These are phyloP conservation scores for Erysimum pusillum DNA, from an alignment of 441 rosid species.

Conservation along the genomic window DNA sequence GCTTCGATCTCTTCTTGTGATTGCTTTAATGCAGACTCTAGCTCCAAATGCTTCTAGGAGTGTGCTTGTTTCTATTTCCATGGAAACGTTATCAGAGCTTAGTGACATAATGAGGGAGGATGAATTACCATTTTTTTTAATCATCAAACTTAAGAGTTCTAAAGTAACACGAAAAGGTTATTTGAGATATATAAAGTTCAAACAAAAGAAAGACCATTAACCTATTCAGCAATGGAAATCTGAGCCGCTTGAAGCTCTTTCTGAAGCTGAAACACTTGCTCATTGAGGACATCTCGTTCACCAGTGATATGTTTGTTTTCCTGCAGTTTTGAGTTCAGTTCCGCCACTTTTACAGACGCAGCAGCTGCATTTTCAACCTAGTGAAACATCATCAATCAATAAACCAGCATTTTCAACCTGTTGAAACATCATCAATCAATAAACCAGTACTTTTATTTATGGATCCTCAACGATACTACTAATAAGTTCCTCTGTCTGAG, in stretches of 20 bases:
- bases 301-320: constrained; percentile 51
- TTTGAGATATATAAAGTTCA: constrained; percentile 16
- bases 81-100: constrained; percentile 22
- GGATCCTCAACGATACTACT: not conserved
- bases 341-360: constrained; percentile 59
- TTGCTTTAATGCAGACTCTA: constrained; percentile 64
- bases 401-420: too few species aligned
- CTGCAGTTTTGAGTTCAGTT: constrained; percentile 59
- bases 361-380: constrained; percentile 55
- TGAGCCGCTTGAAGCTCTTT: constrained; percentile 63
- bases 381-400: constrained; percentile 21
- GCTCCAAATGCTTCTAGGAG: constrained; percentile 63
- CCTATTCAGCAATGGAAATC: constrained; percentile 62
- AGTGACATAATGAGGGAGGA: constrained; percentile 26
- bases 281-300: constrained; percentile 56
- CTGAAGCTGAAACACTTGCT: constrained; percentile 63
- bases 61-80: constrained; percentile 62
- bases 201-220: constrained; percentile 38
- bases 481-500: constrained; percentile 3
- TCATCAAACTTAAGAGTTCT: constrained; percentile 7
- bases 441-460: constrained; percentile 1
- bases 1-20: constrained; percentile 75
- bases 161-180: not conserved
- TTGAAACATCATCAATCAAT: too few species aligned
- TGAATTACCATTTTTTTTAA: not conserved